These are phyloP conservation scores for Phytophthora colocasiae DNA, from an alignment of 352 stramenopile genomes.

Conservation along the genomic window DNA sequence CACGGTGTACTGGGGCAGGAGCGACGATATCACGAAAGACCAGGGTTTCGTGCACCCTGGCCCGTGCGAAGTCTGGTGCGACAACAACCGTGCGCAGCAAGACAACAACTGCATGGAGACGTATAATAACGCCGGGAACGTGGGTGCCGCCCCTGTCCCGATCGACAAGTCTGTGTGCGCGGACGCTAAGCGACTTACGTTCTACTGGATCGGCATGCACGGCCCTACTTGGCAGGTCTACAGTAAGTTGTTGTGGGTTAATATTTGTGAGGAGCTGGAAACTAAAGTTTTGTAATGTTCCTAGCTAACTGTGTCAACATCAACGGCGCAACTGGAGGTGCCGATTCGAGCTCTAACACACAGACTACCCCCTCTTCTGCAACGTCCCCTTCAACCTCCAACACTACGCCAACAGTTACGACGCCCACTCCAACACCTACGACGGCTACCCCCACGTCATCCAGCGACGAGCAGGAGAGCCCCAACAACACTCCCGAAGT, in stretches of 20 bases:
- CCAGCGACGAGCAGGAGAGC: constrained; percentile 10
- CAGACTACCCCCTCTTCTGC: constrained; percentile 9
- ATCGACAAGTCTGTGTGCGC: constrained; percentile 50
- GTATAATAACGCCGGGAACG: constrained; percentile 36
- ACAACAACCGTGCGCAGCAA: constrained; percentile 42
- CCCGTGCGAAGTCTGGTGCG: constrained; percentile 57
- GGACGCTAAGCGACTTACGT: constrained; percentile 46
- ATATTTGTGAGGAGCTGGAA: neutral
- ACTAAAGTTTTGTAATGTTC: constrained; percentile 9
- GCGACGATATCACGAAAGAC: constrained; percentile 32
- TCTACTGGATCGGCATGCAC: constrained; percentile 68
- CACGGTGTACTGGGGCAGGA: constrained; percentile 51
- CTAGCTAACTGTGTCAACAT: constrained; percentile 47
- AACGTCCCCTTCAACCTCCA: constrained; percentile 14
- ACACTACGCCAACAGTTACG: constrained; percentile 13
- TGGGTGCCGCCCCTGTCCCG: constrained; percentile 35
- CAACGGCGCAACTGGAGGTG: constrained; percentile 19
- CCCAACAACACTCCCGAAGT: constrained; percentile 3
- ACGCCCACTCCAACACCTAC: constrained; percentile 3
- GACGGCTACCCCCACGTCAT: constrained; percentile 13
- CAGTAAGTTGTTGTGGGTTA: constrained; percentile 24
- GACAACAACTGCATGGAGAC: constrained; percentile 45
- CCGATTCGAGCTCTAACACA: constrained; percentile 11
- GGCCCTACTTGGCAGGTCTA: constrained; percentile 66
- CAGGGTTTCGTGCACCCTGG: constrained; percentile 53